phyloP scores from a whole-genome alignment of 441 rosid species.

The Gossypium gossypioides region DNA sequence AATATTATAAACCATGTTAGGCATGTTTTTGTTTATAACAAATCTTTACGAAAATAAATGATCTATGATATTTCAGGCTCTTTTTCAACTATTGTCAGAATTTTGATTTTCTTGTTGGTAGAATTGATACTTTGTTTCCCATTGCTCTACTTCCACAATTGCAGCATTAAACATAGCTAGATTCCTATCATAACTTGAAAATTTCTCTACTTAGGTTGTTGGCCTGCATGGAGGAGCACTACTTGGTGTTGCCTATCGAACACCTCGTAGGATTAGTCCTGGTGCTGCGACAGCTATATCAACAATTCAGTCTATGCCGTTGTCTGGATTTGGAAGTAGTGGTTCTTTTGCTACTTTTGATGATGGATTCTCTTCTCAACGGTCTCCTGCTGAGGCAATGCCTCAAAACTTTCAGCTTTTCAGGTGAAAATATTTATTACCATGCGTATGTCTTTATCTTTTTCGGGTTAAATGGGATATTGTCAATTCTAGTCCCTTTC shows the following conservation, averaged over 20 bases:
- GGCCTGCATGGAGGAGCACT: conserved; percentile 97
- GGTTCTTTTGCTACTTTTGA: conserved; percentile 70
- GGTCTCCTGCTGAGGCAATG: conserved; percentile 66
- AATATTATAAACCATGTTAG: not conserved
- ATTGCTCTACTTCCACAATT: not conserved
- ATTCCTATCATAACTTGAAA: conserved; percentile 10
- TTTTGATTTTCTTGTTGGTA: not conserved
- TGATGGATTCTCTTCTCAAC: conserved; percentile 65
- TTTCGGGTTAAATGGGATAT: too few species aligned
- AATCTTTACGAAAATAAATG: not conserved
- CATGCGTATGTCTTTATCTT: not conserved
- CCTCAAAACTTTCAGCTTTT: conserved; percentile 85
- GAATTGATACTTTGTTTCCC: not conserved
- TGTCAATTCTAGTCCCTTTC: too few species aligned
- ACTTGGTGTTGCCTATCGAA: conserved; percentile 89
- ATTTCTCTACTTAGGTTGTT: conserved; percentile 43
- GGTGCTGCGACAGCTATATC: conserved; percentile 87
- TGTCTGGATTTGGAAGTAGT: conserved; percentile 86
- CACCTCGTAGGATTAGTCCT: conserved; percentile 78
- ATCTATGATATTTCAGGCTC: not conserved
- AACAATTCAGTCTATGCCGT: conserved; percentile 89
- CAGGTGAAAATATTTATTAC: conserved; percentile 39
- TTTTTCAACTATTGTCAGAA: not conserved
- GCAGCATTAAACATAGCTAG: not conserved
- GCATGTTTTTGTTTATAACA: not conserved